phyloP scores from a whole-genome alignment of 306 rosid genomes.

The Potentilla sterilis region DNA sequence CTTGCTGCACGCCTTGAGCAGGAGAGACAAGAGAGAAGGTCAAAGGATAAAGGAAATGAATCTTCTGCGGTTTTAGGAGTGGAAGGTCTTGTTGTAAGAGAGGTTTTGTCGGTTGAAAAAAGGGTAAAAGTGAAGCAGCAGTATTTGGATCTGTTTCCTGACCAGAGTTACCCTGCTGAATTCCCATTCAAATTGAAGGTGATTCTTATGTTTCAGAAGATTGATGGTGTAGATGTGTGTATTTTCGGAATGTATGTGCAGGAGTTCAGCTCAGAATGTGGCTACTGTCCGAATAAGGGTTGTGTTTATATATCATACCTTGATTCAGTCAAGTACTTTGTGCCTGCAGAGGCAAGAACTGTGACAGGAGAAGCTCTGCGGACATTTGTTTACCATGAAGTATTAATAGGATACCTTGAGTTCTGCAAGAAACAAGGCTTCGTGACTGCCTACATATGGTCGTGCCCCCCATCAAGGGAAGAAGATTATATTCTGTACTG shows the following conservation, averaged over 20 bases:
- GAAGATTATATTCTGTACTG: conserved; percentile 63
- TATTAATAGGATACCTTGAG: conserved; percentile 72
- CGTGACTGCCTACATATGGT: conserved; percentile 54
- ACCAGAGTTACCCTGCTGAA: conserved; percentile 47
- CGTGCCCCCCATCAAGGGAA: conserved; percentile 58
- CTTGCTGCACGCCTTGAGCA: conserved; percentile 35
- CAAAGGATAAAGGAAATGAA: conserved; percentile 29
- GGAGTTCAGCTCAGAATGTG: conserved; percentile 67
- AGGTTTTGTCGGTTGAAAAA: conserved; percentile 45
- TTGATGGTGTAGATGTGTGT: conserved; percentile 68
- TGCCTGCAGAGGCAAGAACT: conserved; percentile 35
- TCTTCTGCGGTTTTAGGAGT: conserved; percentile 47
- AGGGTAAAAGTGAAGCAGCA: conserved; percentile 45
- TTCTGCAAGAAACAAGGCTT: conserved; percentile 64
- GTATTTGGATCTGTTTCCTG: conserved; percentile 43
- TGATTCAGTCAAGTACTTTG: conserved; percentile 68
- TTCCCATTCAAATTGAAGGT: conserved; percentile 55
- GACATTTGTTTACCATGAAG: conserved; percentile 68
- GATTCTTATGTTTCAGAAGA: conserved; percentile 66
- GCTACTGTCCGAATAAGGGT: conserved; percentile 48
- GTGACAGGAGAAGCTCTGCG: conserved; percentile 61
- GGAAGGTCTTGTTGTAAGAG: conserved; percentile 55
- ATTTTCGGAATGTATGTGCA: conserved; percentile 58
- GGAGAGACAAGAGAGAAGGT: conserved; percentile 36
- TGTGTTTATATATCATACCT: conserved; percentile 56